Percentiles rank a stretch among this genome's conserved stretches.
phyloP scores from a whole-genome alignment of 352 stramenopile genomes.

The Globisporangium irregulare region DNA sequence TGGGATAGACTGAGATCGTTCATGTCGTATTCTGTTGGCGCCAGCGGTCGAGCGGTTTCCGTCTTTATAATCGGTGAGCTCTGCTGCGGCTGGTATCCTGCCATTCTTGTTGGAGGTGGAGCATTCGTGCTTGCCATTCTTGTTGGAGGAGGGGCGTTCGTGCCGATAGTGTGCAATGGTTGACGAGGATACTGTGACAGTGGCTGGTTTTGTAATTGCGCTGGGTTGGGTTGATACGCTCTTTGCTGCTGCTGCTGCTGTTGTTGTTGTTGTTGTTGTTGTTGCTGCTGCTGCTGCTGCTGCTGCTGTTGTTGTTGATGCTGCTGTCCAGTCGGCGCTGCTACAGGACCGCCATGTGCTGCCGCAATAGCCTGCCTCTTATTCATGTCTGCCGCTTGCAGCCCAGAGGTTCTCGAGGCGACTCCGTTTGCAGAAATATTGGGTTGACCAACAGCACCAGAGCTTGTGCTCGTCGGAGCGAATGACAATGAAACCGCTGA shows the following conservation, averaged over 20 bases:
- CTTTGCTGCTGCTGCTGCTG: conserved; percentile 18
- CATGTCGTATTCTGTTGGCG: conserved; percentile 49
- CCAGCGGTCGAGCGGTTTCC: conserved; percentile 8
- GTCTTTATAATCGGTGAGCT: conserved; percentile 23
- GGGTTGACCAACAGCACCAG: conserved; percentile 16
- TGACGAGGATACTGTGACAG: conserved; percentile 18
- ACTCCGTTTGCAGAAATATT: conserved; percentile 20
- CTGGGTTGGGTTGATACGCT: conserved; percentile 8
- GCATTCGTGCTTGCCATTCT: conserved; percentile 34
- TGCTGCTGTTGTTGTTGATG: conserved; percentile 10
- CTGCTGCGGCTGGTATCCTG: conserved; percentile 15
- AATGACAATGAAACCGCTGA: conserved; percentile 8
- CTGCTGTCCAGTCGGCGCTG: conserved; percentile 14
- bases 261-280: conserved; percentile 12
- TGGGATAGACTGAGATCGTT: conserved; percentile 83
- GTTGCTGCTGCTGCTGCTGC: conserved; percentile 20
- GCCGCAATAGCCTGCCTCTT: conserved; percentile 21
- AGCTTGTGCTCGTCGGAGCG: not conserved
- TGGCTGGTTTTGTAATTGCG: conserved; percentile 2
- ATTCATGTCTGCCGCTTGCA: conserved; percentile 31
- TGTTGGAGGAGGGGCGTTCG: conserved; percentile 47
- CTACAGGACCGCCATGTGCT: conserved; percentile 5
- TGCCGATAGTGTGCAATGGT: conserved; percentile 21
- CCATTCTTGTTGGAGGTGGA: conserved; percentile 39
- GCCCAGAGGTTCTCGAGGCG: conserved; percentile 26